Evolutionary conservation across 2,329 filamentous ascomycete genomes (phyloP), one percentile per base, ranked within the genome.

Genomic region (Aspergillus japonicus): DNA sequence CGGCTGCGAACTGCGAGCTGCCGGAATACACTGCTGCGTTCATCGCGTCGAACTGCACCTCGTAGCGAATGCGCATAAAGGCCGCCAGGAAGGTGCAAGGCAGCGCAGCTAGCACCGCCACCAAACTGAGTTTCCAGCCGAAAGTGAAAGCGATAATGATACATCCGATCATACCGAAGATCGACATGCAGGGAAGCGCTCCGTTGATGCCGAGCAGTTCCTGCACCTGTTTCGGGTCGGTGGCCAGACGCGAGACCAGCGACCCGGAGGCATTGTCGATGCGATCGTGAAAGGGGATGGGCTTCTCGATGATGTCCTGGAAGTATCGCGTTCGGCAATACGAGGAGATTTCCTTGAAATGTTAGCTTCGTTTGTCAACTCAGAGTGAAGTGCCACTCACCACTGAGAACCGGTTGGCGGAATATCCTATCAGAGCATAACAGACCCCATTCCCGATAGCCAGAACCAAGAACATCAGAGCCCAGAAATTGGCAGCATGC

Each of bases 81-180:
- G 79, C 80, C 11, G 81, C 79, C 4, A 72, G 64, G 7, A 85
- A 73, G 3, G 84, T 79, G 7, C 82, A 72, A 1, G 84, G 84
- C 56, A 85, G 71, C 0, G 80, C 77, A 1, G 89, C 85, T 65
- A 86, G 89, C 8, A 87, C 77, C 0, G 85, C 82, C 0, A 93
- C 87, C 0, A 92, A 76, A 0, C 87, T 85, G 8, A 94, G 80
- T 71, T 92, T 93, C 90, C 90, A 93, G 1, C 88, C 88, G 70
- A 89, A 91, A 4, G 82, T 79, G 67, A 91, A 92, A 1, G 88
- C 82, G 54, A 93, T 88, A 48, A 82, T 78, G 14, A 91, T 75
- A 7, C 84, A 85, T 0, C 89, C 89, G 8, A 85, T 67, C 3
- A 93, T 74, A 52, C 85, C 88, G 69, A 91, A 88, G 23, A 89